Percentiles rank a stretch among this genome's conserved stretches.
Conservation (phyloP, 176 grass and related monocot species). For the Alopecurus myosuroides region DNA sequence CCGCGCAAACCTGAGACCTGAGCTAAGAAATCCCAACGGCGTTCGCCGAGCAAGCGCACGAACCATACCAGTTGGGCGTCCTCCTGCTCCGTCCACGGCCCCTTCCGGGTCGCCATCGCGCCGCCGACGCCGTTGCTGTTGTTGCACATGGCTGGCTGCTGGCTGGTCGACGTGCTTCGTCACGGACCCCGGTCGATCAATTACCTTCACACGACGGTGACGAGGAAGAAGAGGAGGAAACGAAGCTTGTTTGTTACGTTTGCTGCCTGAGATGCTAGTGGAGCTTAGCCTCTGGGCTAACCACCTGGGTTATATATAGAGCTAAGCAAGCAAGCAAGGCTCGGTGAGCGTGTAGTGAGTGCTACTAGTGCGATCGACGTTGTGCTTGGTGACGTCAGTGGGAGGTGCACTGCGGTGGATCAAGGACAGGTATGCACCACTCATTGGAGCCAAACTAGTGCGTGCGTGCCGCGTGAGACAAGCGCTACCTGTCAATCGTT, state of each 20-base stretch:
- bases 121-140: neutral
- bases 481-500: neutral
- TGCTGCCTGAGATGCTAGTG: neutral
- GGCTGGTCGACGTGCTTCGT: neutral
- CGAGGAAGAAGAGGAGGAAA: neutral
- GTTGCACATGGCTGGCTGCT: neutral
- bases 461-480: neutral
- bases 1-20: constrained; percentile 99
- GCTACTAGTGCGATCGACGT: neutral
- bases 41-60: constrained; percentile 99
- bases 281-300: neutral
- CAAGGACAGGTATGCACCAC: neutral
- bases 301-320: constrained; percentile 29
- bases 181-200: neutral
- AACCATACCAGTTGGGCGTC: constrained; percentile 99
- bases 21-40: constrained; percentile 99
- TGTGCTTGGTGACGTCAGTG: constrained; percentile 38
- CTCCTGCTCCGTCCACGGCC: constrained; percentile 95
- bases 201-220: neutral
- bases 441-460: neutral
- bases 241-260: neutral
- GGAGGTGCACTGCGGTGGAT: neutral
- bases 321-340: neutral
- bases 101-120: constrained; percentile 39
- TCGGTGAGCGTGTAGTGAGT: neutral